These are phyloP conservation scores for Pichia kluyveri DNA, from an alignment of 805 yeast species.

Conservation along the genomic window DNA sequence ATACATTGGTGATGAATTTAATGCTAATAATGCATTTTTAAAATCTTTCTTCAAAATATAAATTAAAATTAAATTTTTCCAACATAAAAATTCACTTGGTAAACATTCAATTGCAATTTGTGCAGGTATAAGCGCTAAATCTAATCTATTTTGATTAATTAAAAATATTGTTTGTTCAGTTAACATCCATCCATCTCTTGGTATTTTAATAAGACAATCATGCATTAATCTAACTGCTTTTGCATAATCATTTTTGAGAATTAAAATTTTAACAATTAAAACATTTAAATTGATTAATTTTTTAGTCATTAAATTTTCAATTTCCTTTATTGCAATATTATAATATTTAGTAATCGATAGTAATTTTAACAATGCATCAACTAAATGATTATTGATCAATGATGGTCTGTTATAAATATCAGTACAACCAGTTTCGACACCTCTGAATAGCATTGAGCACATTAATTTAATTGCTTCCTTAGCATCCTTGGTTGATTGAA, in stretches of 20 bases:
- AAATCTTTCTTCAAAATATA: conserved; percentile 50
- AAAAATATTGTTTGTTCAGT: conserved; percentile 59
- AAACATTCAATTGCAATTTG: conserved; percentile 50
- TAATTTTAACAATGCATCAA: conserved; percentile 39
- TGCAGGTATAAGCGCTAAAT: conserved; percentile 52
- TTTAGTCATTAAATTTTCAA: conserved; percentile 19
- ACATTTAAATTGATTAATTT: conserved; percentile 20
- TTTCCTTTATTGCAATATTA: conserved; percentile 30
- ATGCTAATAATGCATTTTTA: conserved; percentile 50
- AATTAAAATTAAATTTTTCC: conserved; percentile 57
- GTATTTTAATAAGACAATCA: conserved; percentile 28
- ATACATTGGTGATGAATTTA: conserved; percentile 72
- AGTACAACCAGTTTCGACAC: conserved; percentile 36
- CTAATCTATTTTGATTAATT: conserved; percentile 41
- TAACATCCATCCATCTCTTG: conserved; percentile 52
- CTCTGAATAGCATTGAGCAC: conserved; percentile 38
- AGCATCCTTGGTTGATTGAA: conserved; percentile 27
- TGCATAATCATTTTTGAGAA: conserved; percentile 35
- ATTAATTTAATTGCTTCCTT: conserved; percentile 30
- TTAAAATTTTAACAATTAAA: conserved; percentile 34
- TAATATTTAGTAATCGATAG: conserved; percentile 30
- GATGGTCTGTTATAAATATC: conserved; percentile 26
- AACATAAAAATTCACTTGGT: conserved; percentile 70
- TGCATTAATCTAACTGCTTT: conserved; percentile 38
- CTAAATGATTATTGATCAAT: conserved; percentile 40